phyloP scores from a whole-genome alignment of 768 basidiomycete species.

The Steccherinum ochraceum region DNA sequence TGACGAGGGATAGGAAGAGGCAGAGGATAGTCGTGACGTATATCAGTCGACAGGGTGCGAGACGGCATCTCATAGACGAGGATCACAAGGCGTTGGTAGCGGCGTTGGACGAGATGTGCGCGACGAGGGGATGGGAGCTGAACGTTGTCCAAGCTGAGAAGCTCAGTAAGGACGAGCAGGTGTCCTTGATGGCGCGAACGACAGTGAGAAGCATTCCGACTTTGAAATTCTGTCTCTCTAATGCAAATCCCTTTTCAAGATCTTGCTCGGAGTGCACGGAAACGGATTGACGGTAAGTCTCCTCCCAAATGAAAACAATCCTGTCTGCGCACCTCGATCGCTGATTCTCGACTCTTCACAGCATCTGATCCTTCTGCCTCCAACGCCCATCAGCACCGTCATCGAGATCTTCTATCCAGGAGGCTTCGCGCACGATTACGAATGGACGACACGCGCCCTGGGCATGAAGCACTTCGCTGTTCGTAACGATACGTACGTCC shows the following conservation, averaged over 20 bases:
- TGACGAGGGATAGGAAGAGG: conserved; percentile 16
- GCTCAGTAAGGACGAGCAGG: conserved; percentile 70
- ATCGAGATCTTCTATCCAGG: conserved; percentile 79
- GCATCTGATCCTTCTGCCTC: conserved; percentile 81
- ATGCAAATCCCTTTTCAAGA: conserved; percentile 39
- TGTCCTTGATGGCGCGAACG: conserved; percentile 56
- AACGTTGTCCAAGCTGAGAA: conserved; percentile 56
- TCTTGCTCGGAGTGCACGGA: conserved; percentile 69
- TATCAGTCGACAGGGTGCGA: conserved; percentile 58
- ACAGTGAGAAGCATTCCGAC: conserved; percentile 45
- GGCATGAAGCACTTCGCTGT: conserved; percentile 73
- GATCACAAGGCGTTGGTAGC: conserved; percentile 51
- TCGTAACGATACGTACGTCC: conserved; percentile 71
- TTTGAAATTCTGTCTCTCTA: neutral
- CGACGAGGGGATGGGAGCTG: conserved; percentile 48
- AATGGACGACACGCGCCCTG: conserved; percentile 69
- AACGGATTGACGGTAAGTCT: conserved; percentile 59
- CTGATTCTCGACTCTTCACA: conserved; percentile 4
- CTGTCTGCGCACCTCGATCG: neutral
- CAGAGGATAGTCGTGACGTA: conserved; percentile 63
- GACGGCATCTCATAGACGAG: conserved; percentile 45
- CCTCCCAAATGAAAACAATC: neutral
- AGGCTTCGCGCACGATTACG: conserved; percentile 82
- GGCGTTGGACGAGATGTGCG: conserved; percentile 45
- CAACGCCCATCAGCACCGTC: conserved; percentile 67